A percentile compares a stretch with the other conserved stretches of the same genome.
Conservation (phyloP, 2,329 filamentous ascomycete species). For the Clarireedia monteithiana region DNA sequence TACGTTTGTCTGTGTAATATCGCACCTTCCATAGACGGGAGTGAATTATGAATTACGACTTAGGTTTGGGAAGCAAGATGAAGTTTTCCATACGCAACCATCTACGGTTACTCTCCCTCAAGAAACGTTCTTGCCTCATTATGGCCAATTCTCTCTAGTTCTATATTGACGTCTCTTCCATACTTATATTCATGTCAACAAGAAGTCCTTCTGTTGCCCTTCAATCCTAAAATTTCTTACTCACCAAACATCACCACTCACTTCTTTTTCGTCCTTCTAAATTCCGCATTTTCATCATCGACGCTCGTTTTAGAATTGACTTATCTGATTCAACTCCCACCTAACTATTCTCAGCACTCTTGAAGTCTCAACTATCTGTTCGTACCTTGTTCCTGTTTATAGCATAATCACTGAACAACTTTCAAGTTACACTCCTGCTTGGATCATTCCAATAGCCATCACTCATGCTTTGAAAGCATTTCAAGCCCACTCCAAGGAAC, state of each 20-base stretch:
- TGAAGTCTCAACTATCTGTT: neutral
- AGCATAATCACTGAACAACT: too few species aligned
- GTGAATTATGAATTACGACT: neutral
- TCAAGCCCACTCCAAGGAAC: too few species aligned
- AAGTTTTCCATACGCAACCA: too few species aligned
- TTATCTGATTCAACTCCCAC: neutral
- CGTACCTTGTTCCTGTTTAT: neutral
- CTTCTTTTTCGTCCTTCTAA: slow-evolving; percentile 3
- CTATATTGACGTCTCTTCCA: neutral
- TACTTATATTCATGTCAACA: neutral
- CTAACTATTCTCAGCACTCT: neutral
- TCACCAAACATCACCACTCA: slow-evolving; percentile 1
- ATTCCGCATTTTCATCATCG: neutral
- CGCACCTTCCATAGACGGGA: too few species aligned
- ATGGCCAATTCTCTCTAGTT: neutral
- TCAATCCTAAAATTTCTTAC: neutral
- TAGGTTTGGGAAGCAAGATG: neutral
- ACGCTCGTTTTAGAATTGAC: slow-evolving; percentile 7
- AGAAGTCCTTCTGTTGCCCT: neutral
- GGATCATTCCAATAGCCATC: too few species aligned
- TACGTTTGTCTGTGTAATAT: too few species aligned
- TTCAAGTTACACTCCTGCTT: too few species aligned
- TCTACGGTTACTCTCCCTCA: neutral
- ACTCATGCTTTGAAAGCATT: too few species aligned
- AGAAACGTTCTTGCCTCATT: neutral